Base-by-base conservation (phyloP, 1,284 basidiomycete genomes). In the Cystobasidium slooffiae region DNA sequence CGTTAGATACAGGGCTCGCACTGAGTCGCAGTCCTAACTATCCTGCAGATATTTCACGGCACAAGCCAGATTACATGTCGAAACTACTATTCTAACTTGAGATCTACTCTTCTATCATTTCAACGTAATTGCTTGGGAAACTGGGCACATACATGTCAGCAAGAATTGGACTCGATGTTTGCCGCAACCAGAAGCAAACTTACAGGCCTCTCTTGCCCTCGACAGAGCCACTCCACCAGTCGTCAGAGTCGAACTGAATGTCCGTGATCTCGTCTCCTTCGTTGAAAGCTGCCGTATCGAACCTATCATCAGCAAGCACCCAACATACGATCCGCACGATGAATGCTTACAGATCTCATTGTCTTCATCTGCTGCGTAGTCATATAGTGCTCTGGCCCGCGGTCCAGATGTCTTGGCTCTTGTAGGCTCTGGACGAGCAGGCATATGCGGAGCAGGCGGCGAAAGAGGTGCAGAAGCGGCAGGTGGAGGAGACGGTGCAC, bases 211-310 rank as follows among this genome's bases (percentile, higher is more conserved):
- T 82, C 56, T 86, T 83, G 1, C 91, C 92, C 70, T 87, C 83
- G 55, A 81, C 74, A 76, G 87, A 86, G 77, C 93, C 94, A 78
- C 89, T 86, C 93, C 93, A 96, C 93, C 94, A 96, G 77, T 94
- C 92, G 20, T 93, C 91, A 66, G 82, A 73, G 85, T 89, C 24
- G 61, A 77, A 87, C 80, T 91, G 89, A 61, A 93, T 90, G 52
- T 90, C 85, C 10, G 84, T 85, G 80, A 96, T 91, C 64, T 84
- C 83, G 47, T 94, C 92, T 22, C 91, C 92, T 81, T 93, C 92
- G 39, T 82, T 84, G 86, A 97, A 94, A 0, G 89, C 76, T 78
- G 55, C 10, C 20, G 10, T 0, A 6, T 4, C 22, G 1, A 6
- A 0, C 6, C 31, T 0, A 39, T 46, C 5, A 18, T 55, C 59